Base-by-base conservation (phyloP, 2,329 filamentous ascomycete species). In the Chaetomium olivaceum region DNA sequence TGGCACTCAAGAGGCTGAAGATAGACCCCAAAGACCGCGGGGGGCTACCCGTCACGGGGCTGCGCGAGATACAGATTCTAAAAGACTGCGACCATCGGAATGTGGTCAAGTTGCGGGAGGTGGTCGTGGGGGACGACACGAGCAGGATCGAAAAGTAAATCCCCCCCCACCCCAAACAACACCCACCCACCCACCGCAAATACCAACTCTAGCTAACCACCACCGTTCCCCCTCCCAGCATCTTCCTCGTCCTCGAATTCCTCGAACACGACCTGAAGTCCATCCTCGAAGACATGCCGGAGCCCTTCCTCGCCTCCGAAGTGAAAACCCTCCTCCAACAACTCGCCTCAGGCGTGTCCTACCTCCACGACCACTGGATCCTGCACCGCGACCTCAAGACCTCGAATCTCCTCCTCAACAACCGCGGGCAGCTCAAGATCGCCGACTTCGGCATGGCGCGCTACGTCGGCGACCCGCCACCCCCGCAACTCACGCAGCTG, bases 371-470 rank as follows among this genome's bases (percentile, higher is more conserved):
- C 56, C 87, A 92, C 78, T 96, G 90, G 89, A 96, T 99, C 73
- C 85, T 99, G 67, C 93, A 95, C 79, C 92, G 93, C 64, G 93
- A 97, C 78, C 87, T 97, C 73, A 97, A 97, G 78, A 96, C 93
- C 3, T 94, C 91, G 58, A 97, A 97, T 74, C 88, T 99, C 56
- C 88, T 99, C 56, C 90, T 99, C 79, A 96, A 92, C 81, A 98
- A 98, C 81, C 91, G 93, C 55, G 95, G 95, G 55, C 89, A 91
- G 76, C 89, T 99, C 77, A 97, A 97, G 78, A 89, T 99, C 69
- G 95, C 95, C 67, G 95, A 99, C 79, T 99, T 99, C 75, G 95
- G 95, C 77, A 97, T 99, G 92, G 94, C 95, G 3, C 87, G 95
- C 31, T 95, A 95, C 79, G 91, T 91, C 63, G 91, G 91, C 59